These are phyloP conservation scores for Chimonanthus salicifolius DNA, from an alignment of 164 flowering plant species.

Conservation along the genomic window DNA sequence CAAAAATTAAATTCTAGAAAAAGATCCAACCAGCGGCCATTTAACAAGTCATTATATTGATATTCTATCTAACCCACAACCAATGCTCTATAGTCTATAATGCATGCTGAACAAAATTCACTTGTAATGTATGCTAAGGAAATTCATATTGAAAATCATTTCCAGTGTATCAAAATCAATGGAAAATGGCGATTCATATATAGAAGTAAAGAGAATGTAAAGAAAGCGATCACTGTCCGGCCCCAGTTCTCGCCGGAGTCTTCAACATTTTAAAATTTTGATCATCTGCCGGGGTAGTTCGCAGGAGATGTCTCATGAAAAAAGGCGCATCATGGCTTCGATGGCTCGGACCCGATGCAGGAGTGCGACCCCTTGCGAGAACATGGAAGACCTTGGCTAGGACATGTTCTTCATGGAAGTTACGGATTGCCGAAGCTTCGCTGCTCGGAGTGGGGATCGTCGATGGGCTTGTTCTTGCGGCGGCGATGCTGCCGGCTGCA, in stretches of 20 bases:
- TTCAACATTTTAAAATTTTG: not conserved
- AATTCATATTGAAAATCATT: not conserved
- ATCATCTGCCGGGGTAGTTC: not conserved
- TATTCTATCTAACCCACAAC: not conserved
- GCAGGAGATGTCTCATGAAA: constrained; percentile 18
- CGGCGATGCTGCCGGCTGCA: not conserved
- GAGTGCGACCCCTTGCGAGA: constrained; percentile 8
- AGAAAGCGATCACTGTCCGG: not conserved
- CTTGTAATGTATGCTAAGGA: not conserved
- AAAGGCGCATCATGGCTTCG: constrained; percentile 11
- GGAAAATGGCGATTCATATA: not conserved
- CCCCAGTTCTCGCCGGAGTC: constrained; percentile 2
- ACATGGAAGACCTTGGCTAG: not conserved
- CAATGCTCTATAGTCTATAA: not conserved
- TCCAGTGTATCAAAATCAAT: not conserved
- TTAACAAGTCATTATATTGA: too few relatives aligned
- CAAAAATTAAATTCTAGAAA: too few relatives aligned
- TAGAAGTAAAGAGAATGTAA: not conserved
- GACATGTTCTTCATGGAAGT: not conserved
- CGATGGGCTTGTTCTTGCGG: constrained; percentile 2
- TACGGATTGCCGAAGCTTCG: not conserved
- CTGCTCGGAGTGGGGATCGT: not conserved
- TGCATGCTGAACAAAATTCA: not conserved
- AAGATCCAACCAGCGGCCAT: too few relatives aligned
- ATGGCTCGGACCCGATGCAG: constrained; percentile 30